phyloP scores from a whole-genome alignment of 163 green algal genomes.

The Scenedesmus sp. region DNA sequence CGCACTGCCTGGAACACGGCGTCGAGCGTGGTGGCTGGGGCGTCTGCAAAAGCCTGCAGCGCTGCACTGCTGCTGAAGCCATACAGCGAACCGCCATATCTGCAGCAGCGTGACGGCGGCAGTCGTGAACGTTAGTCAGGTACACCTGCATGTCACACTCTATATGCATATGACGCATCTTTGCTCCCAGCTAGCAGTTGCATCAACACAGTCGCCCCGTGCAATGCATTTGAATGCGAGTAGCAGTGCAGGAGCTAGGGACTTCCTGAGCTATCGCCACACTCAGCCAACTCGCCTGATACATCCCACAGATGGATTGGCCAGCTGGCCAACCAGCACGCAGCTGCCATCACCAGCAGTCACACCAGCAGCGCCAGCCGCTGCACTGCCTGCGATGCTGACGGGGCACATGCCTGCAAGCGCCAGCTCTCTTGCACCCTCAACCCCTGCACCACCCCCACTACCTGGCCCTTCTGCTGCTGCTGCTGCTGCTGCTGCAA shows the following conservation, averaged over 20 bases:
- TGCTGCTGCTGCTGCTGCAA: neutral
- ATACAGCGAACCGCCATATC: slow-evolving; percentile 48
- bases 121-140: neutral
- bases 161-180: neutral
- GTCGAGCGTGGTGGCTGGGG: slow-evolving; percentile 45
- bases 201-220: too few relatives aligned
- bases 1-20: slow-evolving; percentile 38
- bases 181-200: too few relatives aligned
- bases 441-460: neutral
- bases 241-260: neutral
- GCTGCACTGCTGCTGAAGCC: slow-evolving; percentile 57
- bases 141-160: neutral
- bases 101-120: neutral
- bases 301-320: slow-evolving; percentile 52
- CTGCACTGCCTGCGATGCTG: slow-evolving; percentile 26
- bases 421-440: slow-evolving; percentile 35
- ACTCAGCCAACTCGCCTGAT: slow-evolving; percentile 17
- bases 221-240: too few relatives aligned
- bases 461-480: neutral
- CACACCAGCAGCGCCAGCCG: neutral
- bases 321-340: slow-evolving; percentile 45
- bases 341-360: slow-evolving; percentile 29
- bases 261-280: neutral
- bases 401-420: slow-evolving; percentile 64
- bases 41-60: slow-evolving; percentile 53